Conservation (phyloP, 2,329 filamentous ascomycete species). For the Xylariales sp. region DNA sequence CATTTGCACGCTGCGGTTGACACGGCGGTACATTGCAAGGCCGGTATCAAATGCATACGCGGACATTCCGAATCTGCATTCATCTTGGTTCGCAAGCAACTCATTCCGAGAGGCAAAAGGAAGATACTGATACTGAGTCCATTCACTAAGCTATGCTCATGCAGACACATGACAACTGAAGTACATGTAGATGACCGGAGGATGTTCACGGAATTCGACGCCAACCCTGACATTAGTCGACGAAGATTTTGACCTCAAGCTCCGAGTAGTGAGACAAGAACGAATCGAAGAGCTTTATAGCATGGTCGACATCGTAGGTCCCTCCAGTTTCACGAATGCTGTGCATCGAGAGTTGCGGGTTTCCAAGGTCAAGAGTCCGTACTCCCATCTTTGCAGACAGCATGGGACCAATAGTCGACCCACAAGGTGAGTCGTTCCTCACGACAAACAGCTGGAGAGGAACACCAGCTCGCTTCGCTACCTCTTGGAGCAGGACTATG, state of each 20-base stretch:
- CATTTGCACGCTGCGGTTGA: too few species aligned
- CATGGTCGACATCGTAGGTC: conserved; percentile 79
- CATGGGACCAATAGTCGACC: conserved; percentile 97
- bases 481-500: conserved; percentile 87
- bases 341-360: conserved; percentile 94
- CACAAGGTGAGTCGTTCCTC: conserved; percentile 89
- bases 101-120: too few species aligned
- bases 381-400: conserved; percentile 80
- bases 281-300: conserved; percentile 77
- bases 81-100: too few species aligned
- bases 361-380: conserved; percentile 86
- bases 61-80: too few species aligned
- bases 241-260: conserved; percentile 75
- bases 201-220: too few species aligned
- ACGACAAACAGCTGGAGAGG: conserved; percentile 95
- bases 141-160: too few species aligned
- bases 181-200: too few species aligned
- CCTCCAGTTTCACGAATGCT: conserved; percentile 92
- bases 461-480: conserved; percentile 67
- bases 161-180: too few species aligned
- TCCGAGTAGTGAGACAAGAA: conserved; percentile 85
- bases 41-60: too few species aligned
- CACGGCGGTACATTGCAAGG: too few species aligned
- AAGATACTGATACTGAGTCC: too few species aligned
- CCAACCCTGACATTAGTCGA: conserved; percentile 66